A percentile compares a stretch with the other conserved stretches of the same genome.
Evolutionary conservation across 164 flowering plant genomes (phyloP).

Genomic region (Brasenia schreberi): DNA sequence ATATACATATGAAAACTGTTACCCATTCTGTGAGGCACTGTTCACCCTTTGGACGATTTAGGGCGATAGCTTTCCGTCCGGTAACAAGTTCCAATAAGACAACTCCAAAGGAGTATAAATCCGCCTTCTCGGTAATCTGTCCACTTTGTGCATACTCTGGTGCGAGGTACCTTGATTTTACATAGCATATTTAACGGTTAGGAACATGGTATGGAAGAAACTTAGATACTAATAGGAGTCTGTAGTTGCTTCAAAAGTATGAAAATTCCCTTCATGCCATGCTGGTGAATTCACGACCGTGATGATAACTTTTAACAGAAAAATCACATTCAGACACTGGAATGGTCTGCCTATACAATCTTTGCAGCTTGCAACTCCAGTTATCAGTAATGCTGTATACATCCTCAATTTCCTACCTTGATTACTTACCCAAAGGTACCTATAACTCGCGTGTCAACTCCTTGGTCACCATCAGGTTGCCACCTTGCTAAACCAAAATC

Average conservation of each 20-base stretch:
- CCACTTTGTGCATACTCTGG: conserved; percentile 98
- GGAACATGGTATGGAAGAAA: not conserved
- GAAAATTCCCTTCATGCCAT: too few relatives aligned
- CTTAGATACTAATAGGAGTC: too few relatives aligned
- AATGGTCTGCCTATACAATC: too few relatives aligned
- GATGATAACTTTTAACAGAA: too few relatives aligned
- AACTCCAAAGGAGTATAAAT: conserved; percentile 87
- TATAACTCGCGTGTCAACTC: conserved; percentile 73
- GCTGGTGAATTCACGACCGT: too few relatives aligned
- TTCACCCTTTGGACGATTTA: conserved; percentile 81
- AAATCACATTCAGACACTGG: too few relatives aligned
- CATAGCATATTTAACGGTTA: not conserved
- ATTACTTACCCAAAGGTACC: conserved; percentile 82
- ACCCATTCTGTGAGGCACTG: conserved; percentile 97
- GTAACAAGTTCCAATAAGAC: conserved; percentile 79
- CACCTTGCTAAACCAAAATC: conserved; percentile 96
- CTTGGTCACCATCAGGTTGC: conserved; percentile 84
- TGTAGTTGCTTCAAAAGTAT: too few relatives aligned
- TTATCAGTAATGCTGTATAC: too few relatives aligned
- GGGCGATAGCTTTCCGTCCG: conserved; percentile 82
- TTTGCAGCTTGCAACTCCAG: too few relatives aligned
- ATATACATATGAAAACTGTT: not conserved
- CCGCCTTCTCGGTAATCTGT: conserved; percentile 88
- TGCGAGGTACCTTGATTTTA: conserved; percentile 58
- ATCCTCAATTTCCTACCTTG: not conserved